Base-by-base conservation (phyloP, 352 stramenopile species). In the Pythium brassicae region DNA sequence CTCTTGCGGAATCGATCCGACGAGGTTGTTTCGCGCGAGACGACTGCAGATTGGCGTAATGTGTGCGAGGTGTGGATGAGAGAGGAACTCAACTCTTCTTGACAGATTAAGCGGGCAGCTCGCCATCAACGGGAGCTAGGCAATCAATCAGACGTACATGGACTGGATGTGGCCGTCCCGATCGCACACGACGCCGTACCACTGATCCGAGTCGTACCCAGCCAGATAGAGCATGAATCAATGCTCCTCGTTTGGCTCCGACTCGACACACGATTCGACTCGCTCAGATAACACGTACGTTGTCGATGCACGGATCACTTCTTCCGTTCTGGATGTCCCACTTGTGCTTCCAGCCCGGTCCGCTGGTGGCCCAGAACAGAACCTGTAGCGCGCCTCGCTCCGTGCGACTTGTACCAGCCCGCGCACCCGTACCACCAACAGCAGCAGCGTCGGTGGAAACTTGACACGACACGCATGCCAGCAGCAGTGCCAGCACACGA, bases 281-380 rank as follows among this genome's bases (percentile, higher is more conserved):
- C n/a, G n/a, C n/a, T 27, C n/a, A n/a, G n/a, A 15, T 3, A 8
- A n/a, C n/a, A 32, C 19, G 44, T 0, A 86, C 78, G 5, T 57
- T 60, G 46, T 87, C 57, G 7, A 78, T 50, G 54, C 80, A 90
- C 53, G 77, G 80, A 50, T 90, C 80, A 57, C 77, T 85, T 45
- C 61, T 46, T 29, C 85, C 71, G 54, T 85, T 86, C 63, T 87
- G 77, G 52, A 88, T 72, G 62, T 83, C 72, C 77, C 77, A 88
- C 27, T 62, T 61, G n/a, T 25, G 55, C 23, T 44, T 62, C 80
- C 80, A 90, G 32, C 55, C 43, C n/a, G 57, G 69, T 19, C 80
- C 80, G 15, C 82, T 53, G 0, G 77, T 86, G 19, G 76, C 68
- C 80, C 80, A 90, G 59, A 69, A 90, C 11, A 90, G 59, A 39